Evolutionary conservation across 306 rosid species (phyloP).

Genomic region (Potentilla sterilis): DNA sequence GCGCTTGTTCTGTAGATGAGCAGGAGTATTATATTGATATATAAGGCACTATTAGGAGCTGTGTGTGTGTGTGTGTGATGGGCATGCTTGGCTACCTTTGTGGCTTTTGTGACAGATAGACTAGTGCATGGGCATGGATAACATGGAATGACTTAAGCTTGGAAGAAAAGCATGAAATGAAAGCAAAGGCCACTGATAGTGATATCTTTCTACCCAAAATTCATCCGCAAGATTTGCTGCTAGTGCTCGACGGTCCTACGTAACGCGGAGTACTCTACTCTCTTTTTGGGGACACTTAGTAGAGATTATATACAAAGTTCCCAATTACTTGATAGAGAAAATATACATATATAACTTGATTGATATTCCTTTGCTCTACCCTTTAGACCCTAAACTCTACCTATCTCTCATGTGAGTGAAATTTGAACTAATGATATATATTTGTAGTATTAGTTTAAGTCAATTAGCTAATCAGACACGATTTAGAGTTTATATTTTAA

Average conservation of each 20-base stretch:
- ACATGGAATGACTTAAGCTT: slow-evolving; percentile 44
- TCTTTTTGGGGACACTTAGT: not conserved
- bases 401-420: too few species aligned
- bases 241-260: slow-evolving; percentile 15
- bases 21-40: not conserved
- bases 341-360: not conserved
- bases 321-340: not conserved
- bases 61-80: slow-evolving; percentile 24
- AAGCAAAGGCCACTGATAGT: slow-evolving; percentile 38
- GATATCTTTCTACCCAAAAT: slow-evolving; percentile 63
- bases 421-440: too few species aligned
- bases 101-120: slow-evolving; percentile 34
- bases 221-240: slow-evolving; percentile 39
- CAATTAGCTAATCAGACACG: too few species aligned
- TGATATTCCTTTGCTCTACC: too few species aligned
- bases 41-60: not conserved
- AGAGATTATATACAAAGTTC: too few species aligned
- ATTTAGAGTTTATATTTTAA: too few species aligned
- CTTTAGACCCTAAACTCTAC: too few species aligned
- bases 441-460: too few species aligned
- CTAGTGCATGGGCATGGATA: slow-evolving; percentile 52
- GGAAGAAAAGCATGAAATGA: slow-evolving; percentile 46
- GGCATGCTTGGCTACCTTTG: slow-evolving; percentile 37
- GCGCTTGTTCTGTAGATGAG: slow-evolving; percentile 23
- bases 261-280: not conserved